These are phyloP conservation scores for Alternaria dauci DNA, from an alignment of 2,329 filamentous ascomycete genomes.

Conservation along the genomic window DNA sequence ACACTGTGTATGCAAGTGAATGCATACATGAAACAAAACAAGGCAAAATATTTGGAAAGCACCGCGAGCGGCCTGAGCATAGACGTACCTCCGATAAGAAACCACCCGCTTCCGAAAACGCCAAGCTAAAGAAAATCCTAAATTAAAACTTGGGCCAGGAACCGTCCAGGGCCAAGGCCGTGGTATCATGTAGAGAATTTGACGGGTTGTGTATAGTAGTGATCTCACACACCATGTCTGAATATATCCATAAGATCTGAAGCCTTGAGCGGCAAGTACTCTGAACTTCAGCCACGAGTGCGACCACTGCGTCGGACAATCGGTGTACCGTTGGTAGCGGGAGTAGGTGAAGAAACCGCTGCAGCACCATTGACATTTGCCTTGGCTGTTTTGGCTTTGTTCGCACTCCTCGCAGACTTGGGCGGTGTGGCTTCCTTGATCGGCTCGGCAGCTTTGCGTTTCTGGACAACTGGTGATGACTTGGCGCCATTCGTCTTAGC, in stretches of 20 bases:
- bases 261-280: background rate
- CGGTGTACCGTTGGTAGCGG: constrained; percentile 23
- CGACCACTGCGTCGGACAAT: constrained; percentile 33
- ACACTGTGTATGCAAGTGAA: background rate
- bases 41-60: background rate
- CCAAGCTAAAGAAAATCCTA: constrained; percentile 2
- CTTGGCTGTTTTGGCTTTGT: constrained; percentile 25
- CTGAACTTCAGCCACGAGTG: constrained; percentile 18
- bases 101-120: constrained; percentile 7
- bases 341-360: constrained; percentile 20
- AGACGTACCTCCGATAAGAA: background rate
- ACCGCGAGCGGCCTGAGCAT: background rate
- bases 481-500: constrained; percentile 29
- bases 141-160: constrained; percentile 2
- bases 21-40: background rate
- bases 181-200: constrained; percentile 7
- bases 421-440: constrained; percentile 22
- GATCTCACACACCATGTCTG: background rate
- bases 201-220: background rate
- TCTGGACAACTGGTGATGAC: constrained; percentile 25
- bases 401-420: constrained; percentile 27
- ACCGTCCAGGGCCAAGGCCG: background rate
- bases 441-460: constrained; percentile 26
- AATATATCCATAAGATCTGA: background rate
- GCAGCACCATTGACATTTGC: constrained; percentile 24